Evolutionary conservation across 345 rosid genomes (phyloP), one percentile per base, ranked within the genome.

Genomic region (Salix koriyanagi): DNA sequence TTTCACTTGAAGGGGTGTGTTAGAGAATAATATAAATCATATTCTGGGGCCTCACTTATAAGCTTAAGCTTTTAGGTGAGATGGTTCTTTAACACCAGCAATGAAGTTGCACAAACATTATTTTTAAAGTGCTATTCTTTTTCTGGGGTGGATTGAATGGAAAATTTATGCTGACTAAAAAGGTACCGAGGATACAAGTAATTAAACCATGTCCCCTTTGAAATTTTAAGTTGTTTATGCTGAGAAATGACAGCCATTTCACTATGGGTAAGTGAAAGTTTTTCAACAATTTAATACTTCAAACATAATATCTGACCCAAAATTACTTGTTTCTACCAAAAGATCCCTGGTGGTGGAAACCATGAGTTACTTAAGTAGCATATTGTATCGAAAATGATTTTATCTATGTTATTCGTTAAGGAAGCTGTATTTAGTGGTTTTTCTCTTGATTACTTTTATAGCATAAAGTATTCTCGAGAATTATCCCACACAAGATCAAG

Each of bases 401-500:
- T 21, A 66, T 16, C 13, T 46, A 18, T 21, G 41, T 15, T 46
- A 19, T 65, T 41, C 48, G 6, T 3, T 21, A 42, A n/a, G 60
- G 60, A 44, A 69, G n/a, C 12, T 60, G n/a, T 26, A 69, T 5
- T 37, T 26, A 26, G 64, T 19, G 14, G 6, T 19, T 42, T 26
- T 1, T 11, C 21, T 30, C 16, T 58, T n/a, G 7, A 7, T 48
- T 61, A 32, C 36, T 13, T 68, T 56, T 39, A 14, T 69, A 95
- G 99, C 79, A 46, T 80, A 70, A 89, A 69, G 74, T 85, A 83
- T 75, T 93, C 99, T 46, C 78, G 87, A 73, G 94, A 91, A 75
- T 79, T 93, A 72, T 91, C 99, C 70, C 85, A 81, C 74, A 85
- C 88, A 65, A 90, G 86, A 74, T 75, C 91, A 23, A 92, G 93